Conservation (phyloP, 225 moss, liverwort and hornwort species). For the Neckera pumila region DNA sequence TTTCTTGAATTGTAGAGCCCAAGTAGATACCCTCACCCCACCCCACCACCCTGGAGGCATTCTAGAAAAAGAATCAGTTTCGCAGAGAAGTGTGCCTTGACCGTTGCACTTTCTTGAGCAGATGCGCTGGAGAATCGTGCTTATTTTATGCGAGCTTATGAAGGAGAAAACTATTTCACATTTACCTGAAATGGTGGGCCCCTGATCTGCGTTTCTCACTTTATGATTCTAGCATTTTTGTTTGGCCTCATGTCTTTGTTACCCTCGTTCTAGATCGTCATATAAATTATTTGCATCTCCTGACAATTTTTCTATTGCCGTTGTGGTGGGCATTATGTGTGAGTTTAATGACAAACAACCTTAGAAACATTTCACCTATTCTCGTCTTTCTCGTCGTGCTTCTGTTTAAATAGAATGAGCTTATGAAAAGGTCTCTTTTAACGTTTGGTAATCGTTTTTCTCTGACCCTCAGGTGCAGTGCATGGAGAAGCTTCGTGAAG, state of each 20-base stretch:
- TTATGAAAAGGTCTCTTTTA: background rate
- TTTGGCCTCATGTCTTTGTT: background rate
- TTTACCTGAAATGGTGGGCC: slow-evolving; percentile 53
- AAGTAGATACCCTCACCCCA: too few relatives aligned
- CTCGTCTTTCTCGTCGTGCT: background rate
- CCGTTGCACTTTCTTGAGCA: slow-evolving; percentile 11
- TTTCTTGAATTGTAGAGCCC: background rate
- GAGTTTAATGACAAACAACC: background rate
- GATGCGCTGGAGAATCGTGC: slow-evolving; percentile 58
- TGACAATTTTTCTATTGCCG: background rate
- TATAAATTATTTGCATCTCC: background rate
- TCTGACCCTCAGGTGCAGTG: slow-evolving; percentile 39
- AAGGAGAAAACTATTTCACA: slow-evolving; percentile 26
- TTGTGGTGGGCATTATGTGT: background rate
- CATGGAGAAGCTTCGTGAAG: slow-evolving; percentile 52
- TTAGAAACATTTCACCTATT: background rate
- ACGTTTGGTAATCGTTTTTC: background rate
- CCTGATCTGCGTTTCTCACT: background rate
- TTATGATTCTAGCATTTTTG: background rate
- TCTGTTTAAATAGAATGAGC: background rate
- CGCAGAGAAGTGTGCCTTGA: background rate
- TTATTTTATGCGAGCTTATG: slow-evolving; percentile 52
- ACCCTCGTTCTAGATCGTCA: background rate
- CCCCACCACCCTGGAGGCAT: background rate
- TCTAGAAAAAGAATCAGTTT: background rate